phyloP scores from a whole-genome alignment of 1,284 basidiomycete species.

The Tremellales sp. region DNA sequence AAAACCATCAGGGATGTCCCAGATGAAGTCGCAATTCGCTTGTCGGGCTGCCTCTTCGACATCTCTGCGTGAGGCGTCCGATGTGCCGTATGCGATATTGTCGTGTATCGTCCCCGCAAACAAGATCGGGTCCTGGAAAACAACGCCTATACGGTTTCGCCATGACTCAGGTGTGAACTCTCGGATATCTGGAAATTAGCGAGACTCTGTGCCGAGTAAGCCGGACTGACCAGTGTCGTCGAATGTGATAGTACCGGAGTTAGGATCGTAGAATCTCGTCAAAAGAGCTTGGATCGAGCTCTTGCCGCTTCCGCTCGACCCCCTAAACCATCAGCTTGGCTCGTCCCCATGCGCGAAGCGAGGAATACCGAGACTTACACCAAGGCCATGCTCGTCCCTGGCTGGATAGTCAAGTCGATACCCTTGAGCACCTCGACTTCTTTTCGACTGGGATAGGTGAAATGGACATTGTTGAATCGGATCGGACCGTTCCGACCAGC shows the following conservation, averaged over 20 bases:
- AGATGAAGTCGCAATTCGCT: slow-evolving; percentile 47
- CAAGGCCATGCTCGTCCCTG: slow-evolving; percentile 83
- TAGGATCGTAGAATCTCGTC: slow-evolving; percentile 88
- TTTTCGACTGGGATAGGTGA: slow-evolving; percentile 80
- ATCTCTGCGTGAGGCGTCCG: slow-evolving; percentile 35
- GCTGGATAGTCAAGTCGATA: slow-evolving; percentile 69
- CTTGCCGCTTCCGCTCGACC: slow-evolving; percentile 84
- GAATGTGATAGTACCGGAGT: slow-evolving; percentile 72
- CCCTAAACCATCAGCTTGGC: slow-evolving; percentile 53
- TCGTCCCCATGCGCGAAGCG: neutral
- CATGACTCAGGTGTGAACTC: slow-evolving; percentile 73
- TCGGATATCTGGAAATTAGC: slow-evolving; percentile 50
- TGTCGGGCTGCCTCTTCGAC: slow-evolving; percentile 37
- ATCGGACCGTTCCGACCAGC: slow-evolving; percentile 61
- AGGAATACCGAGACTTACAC: slow-evolving; percentile 59
- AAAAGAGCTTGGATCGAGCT: slow-evolving; percentile 85
- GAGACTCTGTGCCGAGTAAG: neutral
- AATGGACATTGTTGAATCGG: slow-evolving; percentile 72
- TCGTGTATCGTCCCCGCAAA: slow-evolving; percentile 73
- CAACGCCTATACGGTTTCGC: slow-evolving; percentile 70
- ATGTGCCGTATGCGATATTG: slow-evolving; percentile 62
- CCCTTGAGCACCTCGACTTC: slow-evolving; percentile 73
- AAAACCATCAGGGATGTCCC: slow-evolving; percentile 39
- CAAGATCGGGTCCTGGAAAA: slow-evolving; percentile 60
- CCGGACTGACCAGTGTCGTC: slow-evolving; percentile 68